Conservation (phyloP, 2,329 filamentous ascomycete species). For the Pseudocercospora pini-densiflorae region DNA sequence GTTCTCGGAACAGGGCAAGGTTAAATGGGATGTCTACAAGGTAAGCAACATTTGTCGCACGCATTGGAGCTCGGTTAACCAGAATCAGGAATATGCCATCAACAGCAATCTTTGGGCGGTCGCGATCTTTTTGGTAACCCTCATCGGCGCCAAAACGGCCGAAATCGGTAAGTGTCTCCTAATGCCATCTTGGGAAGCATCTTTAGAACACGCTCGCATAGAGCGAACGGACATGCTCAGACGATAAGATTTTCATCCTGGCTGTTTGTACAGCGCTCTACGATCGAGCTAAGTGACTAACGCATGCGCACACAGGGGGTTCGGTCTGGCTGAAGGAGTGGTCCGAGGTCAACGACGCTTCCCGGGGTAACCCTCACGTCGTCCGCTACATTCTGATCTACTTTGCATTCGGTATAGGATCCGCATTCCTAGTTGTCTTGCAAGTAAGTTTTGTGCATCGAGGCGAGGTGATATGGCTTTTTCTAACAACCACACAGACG, state of each 20-base stretch:
- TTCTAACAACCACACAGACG: constrained; percentile 63
- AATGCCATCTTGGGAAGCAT: background rate
- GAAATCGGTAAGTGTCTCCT: constrained; percentile 67
- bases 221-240: constrained; percentile 31
- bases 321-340: constrained; percentile 94
- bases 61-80: background rate
- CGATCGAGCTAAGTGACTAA: constrained; percentile 30
- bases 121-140: constrained; percentile 73
- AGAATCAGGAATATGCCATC: constrained; percentile 80
- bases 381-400: constrained; percentile 95
- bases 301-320: constrained; percentile 58
- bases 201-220: background rate
- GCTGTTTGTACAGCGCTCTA: constrained; percentile 5
- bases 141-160: constrained; percentile 79
- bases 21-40: constrained; percentile 93
- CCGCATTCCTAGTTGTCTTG: constrained; percentile 80
- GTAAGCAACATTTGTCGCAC: constrained; percentile 2
- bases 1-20: constrained; percentile 90
- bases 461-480: background rate
- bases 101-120: constrained; percentile 90
- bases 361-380: constrained; percentile 72
- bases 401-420: constrained; percentile 90
- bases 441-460: constrained; percentile 53
- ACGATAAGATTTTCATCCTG: constrained; percentile 15
- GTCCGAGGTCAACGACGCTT: constrained; percentile 76